phyloP scores from a whole-genome alignment of 805 yeast species.

The Saccharomyces mikatae region DNA sequence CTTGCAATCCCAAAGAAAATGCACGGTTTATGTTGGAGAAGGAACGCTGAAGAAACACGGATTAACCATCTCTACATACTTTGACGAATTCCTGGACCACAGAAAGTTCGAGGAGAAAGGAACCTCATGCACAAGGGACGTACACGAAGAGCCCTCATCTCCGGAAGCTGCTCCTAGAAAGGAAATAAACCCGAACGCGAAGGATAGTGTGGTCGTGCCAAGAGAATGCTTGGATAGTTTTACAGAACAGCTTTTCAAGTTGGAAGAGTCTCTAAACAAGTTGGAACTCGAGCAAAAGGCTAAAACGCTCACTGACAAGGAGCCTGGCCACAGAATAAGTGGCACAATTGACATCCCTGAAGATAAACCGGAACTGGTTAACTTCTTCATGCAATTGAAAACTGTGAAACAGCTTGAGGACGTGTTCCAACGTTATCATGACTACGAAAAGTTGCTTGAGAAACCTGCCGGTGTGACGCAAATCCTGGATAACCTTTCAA shows the following conservation, averaged over 20 bases:
- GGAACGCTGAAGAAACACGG: neutral
- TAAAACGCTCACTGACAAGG: neutral
- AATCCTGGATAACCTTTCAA: neutral
- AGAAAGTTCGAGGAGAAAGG: neutral
- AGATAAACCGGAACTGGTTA: neutral
- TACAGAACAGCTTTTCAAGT: neutral
- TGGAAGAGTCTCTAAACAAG: neutral
- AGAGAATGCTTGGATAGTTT: neutral
- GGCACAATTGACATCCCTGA: neutral
- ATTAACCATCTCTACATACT: neutral
- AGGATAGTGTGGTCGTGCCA: neutral
- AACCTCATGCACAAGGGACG: neutral
- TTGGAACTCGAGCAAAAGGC: neutral
- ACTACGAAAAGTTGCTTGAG: neutral
- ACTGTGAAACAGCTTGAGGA: neutral
- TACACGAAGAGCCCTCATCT: neutral
- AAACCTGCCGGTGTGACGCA: neutral
- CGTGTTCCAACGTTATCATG: neutral
- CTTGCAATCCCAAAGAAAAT: neutral
- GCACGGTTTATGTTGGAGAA: neutral
- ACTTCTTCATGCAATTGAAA: neutral
- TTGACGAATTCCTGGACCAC: neutral
- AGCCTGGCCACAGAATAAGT: neutral
- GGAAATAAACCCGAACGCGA: neutral
- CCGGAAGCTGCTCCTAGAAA: neutral